Percentiles rank a stretch among this genome's conserved stretches.
Conservation (phyloP, 371 early-diverging fungal genomes). For the Phascolomyces articulosus region DNA sequence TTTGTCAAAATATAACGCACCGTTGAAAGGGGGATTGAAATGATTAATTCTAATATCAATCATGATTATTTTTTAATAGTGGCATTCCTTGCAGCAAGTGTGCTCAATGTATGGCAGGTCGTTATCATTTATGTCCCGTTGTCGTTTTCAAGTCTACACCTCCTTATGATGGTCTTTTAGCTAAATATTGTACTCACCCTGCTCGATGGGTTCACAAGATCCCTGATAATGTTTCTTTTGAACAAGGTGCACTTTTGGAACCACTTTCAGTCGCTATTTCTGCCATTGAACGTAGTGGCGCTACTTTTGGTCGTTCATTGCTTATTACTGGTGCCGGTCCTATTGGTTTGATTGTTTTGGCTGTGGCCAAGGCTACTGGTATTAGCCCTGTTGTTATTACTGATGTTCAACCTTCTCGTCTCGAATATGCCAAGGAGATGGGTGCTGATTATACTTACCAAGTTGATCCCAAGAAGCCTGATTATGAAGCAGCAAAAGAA, state of each 20-base stretch:
- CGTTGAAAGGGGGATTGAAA: not conserved
- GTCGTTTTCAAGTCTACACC: slow-evolving; percentile 19
- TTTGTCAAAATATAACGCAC: too few species aligned
- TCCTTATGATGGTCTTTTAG: slow-evolving; percentile 44
- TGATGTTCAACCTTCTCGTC: slow-evolving; percentile 41
- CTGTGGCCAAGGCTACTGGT: slow-evolving; percentile 46
- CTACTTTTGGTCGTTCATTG: slow-evolving; percentile 41
- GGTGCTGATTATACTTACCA: slow-evolving; percentile 39
- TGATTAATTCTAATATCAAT: not conserved
- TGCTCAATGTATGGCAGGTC: slow-evolving; percentile 48
- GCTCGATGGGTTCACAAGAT: slow-evolving; percentile 50
- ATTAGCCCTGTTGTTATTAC: slow-evolving; percentile 43
- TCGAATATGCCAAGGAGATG: slow-evolving; percentile 43
- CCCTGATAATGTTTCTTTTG: slow-evolving; percentile 40
- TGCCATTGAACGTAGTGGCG: slow-evolving; percentile 42
- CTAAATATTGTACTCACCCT: slow-evolving; percentile 50
- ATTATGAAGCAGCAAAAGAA: slow-evolving; percentile 21
- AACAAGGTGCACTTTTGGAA: slow-evolving; percentile 51
- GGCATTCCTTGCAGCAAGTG: slow-evolving; percentile 51
- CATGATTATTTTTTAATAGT: slow-evolving; percentile 19
- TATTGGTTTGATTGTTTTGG: slow-evolving; percentile 45
- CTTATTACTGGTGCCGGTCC: slow-evolving; percentile 48
- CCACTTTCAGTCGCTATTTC: slow-evolving; percentile 51
- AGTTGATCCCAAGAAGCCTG: slow-evolving; percentile 30
- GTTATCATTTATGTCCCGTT: slow-evolving; percentile 43